These are phyloP conservation scores for Ceratobasidium theobromae DNA, from an alignment of 1,284 basidiomycete species.

Conservation along the genomic window DNA sequence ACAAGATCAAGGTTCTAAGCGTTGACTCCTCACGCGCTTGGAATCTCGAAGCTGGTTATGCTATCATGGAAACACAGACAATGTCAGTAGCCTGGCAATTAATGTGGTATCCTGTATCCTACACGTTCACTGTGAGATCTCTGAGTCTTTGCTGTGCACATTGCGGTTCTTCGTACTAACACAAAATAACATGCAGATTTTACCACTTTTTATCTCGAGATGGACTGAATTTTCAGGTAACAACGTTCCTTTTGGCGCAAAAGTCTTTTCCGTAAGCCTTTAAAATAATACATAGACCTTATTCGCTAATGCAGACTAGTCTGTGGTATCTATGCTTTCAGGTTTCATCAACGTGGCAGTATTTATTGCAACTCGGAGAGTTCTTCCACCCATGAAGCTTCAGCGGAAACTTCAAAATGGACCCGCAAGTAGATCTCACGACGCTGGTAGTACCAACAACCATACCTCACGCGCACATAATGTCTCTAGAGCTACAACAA, in stretches of 20 bases:
- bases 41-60: constrained; percentile 35
- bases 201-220: constrained; percentile 7
- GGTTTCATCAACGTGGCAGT: constrained; percentile 47
- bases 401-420: constrained; percentile 17
- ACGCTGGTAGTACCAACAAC: constrained; percentile 8
- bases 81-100: constrained; percentile 34
- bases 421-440: neutral
- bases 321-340: constrained; percentile 43
- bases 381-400: constrained; percentile 37
- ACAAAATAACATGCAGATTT: neutral
- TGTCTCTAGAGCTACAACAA: neutral
- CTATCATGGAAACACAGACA: constrained; percentile 27
- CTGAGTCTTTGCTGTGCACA: too few species aligned
- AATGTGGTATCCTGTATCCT: constrained; percentile 42
- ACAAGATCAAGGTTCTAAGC: constrained; percentile 44
- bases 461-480: constrained; percentile 17
- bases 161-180: neutral
- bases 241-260: constrained; percentile 42
- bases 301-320: neutral
- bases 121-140: constrained; percentile 37
- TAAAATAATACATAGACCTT: neutral
- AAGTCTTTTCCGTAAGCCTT: constrained; percentile 41
- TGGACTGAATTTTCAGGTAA: constrained; percentile 32
- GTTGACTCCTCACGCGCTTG: constrained; percentile 14
- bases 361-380: constrained; percentile 44